These are phyloP conservation scores for Shiraia bambusicola DNA, from an alignment of 2,329 filamentous ascomycete genomes.

Conservation along the genomic window DNA sequence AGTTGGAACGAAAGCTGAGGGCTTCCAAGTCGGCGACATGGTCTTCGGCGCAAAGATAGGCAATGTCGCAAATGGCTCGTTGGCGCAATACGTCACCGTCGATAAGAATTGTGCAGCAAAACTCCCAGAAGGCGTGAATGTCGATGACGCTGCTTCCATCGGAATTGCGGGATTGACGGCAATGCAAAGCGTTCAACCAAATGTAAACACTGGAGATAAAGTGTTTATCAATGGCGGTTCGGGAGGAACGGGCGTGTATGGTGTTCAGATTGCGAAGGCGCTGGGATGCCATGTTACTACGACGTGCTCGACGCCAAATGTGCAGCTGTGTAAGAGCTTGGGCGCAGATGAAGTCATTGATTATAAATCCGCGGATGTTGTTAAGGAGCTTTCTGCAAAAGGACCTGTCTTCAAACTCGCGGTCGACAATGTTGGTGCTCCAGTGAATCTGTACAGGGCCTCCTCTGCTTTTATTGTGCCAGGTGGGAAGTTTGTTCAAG, in stretches of 20 bases:
- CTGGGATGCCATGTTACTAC: constrained; percentile 61
- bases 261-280: constrained; percentile 64
- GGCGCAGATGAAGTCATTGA: constrained; percentile 67
- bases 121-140: constrained; percentile 29
- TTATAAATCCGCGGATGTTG: constrained; percentile 56
- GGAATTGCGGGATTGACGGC: constrained; percentile 45
- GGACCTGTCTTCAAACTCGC: constrained; percentile 55
- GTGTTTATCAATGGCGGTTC: constrained; percentile 67
- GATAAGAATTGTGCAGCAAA: constrained; percentile 16
- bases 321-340: constrained; percentile 57
- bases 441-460: constrained; percentile 55
- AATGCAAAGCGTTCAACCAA: constrained; percentile 41
- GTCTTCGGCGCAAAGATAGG: constrained; percentile 44
- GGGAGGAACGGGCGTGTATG: constrained; percentile 62
- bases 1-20: constrained; percentile 27
- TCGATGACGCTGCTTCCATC: constrained; percentile 41
- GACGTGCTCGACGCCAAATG: constrained; percentile 60
- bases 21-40: constrained; percentile 39
- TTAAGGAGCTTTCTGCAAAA: constrained; percentile 49
- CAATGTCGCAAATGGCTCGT: constrained; percentile 36
- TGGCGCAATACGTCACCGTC: constrained; percentile 43
- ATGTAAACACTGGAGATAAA: constrained; percentile 49
- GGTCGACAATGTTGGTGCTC: constrained; percentile 60
- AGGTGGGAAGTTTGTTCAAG: constrained; percentile 50
- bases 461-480: constrained; percentile 55